These are phyloP conservation scores for Paraconiothyrium sp. DNA, from an alignment of 2,329 filamentous ascomycete genomes.

Conservation along the genomic window DNA sequence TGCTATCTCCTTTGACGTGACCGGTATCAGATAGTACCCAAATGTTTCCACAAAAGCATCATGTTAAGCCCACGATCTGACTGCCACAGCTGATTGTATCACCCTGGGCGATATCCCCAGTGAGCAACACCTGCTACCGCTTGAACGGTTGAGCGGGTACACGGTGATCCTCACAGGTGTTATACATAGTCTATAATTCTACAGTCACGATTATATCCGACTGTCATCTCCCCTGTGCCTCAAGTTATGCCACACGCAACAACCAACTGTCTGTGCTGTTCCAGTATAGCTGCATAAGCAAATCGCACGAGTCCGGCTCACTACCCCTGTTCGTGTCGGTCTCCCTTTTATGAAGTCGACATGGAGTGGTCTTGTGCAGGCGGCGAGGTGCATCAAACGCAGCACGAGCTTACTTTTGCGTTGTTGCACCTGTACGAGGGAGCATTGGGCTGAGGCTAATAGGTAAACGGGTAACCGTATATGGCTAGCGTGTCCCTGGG, in stretches of 20 bases:
- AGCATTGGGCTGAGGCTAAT: background rate
- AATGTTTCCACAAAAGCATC: background rate
- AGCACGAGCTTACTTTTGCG: constrained; percentile 1
- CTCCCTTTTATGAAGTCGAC: background rate
- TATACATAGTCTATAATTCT: background rate
- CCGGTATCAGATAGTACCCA: background rate
- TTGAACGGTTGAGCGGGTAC: background rate
- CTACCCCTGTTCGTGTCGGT: background rate
- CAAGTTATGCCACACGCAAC: background rate
- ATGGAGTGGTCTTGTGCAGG: too few relatives aligned
- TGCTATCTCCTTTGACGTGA: too few relatives aligned
- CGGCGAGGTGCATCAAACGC: background rate
- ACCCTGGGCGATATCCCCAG: background rate
- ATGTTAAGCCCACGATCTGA: background rate
- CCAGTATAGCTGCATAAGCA: background rate
- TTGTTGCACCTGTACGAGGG: background rate
- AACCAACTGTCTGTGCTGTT: background rate
- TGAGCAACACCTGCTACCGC: background rate
- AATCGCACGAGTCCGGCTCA: background rate
- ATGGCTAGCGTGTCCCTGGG: background rate
- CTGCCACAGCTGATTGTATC: background rate
- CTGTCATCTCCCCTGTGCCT: too few relatives aligned
- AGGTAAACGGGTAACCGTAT: background rate
- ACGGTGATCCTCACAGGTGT: background rate
- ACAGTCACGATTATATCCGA: background rate